A percentile compares a stretch with the other conserved stretches of the same genome.
Conservation (phyloP, 1,284 basidiomycete species). For the Fomitiporia mediterranea region DNA sequence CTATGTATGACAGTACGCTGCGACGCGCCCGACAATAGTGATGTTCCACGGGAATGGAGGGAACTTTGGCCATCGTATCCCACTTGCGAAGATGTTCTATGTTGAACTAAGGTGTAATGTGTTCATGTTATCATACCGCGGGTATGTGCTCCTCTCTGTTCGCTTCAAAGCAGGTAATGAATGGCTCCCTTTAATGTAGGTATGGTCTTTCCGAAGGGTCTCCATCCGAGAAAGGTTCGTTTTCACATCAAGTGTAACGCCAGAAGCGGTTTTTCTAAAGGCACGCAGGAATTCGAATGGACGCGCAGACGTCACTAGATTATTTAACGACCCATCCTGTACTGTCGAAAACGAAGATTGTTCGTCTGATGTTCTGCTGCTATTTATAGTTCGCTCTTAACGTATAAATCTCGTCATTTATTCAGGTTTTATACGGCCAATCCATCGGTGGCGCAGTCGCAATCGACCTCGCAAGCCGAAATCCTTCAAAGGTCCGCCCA, state of each 20-base stretch:
- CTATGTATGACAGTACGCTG: conserved; percentile 47
- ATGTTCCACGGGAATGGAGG: conserved; percentile 92
- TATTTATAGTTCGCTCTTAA: neutral
- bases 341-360: conserved; percentile 65
- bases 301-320: conserved; percentile 79
- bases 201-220: conserved; percentile 82
- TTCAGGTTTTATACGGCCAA: conserved; percentile 72
- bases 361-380: conserved; percentile 34
- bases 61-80: conserved; percentile 83
- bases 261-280: conserved; percentile 19
- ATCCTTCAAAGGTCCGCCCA: conserved; percentile 57
- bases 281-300: conserved; percentile 65
- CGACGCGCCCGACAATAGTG: conserved; percentile 74
- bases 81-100: conserved; percentile 84
- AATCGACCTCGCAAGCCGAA: conserved; percentile 81
- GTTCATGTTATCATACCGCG: conserved; percentile 84
- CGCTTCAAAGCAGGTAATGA: neutral
- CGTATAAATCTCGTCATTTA: conserved; percentile 15
- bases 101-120: conserved; percentile 84
- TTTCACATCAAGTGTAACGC: neutral
- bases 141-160: conserved; percentile 40
- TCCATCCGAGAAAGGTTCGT: conserved; percentile 75
- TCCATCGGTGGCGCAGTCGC: conserved; percentile 96
- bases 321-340: conserved; percentile 67
- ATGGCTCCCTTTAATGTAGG: conserved; percentile 32